A percentile compares a stretch with the other conserved stretches of the same genome.
These are phyloP conservation scores for Aspergillus sp. DNA, from an alignment of 2,329 filamentous ascomycete genomes.

Conservation along the genomic window DNA sequence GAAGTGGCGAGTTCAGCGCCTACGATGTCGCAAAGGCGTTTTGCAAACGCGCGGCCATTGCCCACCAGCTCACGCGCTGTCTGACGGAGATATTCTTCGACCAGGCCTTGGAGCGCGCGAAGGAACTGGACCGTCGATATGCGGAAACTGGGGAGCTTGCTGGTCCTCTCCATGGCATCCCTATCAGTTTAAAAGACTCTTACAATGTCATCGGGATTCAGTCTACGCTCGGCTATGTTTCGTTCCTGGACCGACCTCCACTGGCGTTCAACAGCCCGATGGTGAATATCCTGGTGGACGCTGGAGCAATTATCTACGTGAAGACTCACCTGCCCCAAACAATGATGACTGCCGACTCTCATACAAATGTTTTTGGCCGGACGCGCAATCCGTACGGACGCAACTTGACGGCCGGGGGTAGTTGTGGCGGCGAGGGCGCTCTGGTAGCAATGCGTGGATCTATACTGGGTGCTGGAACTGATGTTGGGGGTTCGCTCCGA, in stretches of 20 bases:
- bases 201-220: slow-evolving; percentile 52
- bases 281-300: slow-evolving; percentile 55
- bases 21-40: slow-evolving; percentile 51
- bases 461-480: slow-evolving; percentile 60
- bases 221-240: slow-evolving; percentile 57
- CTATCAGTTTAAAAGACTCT: slow-evolving; percentile 54
- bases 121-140: slow-evolving; percentile 48
- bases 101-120: slow-evolving; percentile 49
- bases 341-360: slow-evolving; percentile 45
- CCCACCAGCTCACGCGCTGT: slow-evolving; percentile 45
- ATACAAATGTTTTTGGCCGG: slow-evolving; percentile 60
- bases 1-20: slow-evolving; percentile 28
- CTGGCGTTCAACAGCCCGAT: slow-evolving; percentile 52
- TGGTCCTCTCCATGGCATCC: slow-evolving; percentile 64
- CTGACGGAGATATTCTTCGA: slow-evolving; percentile 56
- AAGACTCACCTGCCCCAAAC: slow-evolving; percentile 69
- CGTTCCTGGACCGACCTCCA: slow-evolving; percentile 59
- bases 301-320: slow-evolving; percentile 64
- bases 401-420: slow-evolving; percentile 60
- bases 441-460: slow-evolving; percentile 59
- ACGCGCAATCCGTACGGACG: slow-evolving; percentile 63
- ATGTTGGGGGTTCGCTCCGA: slow-evolving; percentile 51
- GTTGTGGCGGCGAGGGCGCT: slow-evolving; percentile 65
- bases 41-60: slow-evolving; percentile 34
- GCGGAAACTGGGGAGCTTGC: slow-evolving; percentile 42